A percentile compares a stretch with the other conserved stretches of the same genome.
Evolutionary conservation across 2,329 filamentous ascomycete genomes (phyloP).

Genomic region (Metarhizium guizhouense): DNA sequence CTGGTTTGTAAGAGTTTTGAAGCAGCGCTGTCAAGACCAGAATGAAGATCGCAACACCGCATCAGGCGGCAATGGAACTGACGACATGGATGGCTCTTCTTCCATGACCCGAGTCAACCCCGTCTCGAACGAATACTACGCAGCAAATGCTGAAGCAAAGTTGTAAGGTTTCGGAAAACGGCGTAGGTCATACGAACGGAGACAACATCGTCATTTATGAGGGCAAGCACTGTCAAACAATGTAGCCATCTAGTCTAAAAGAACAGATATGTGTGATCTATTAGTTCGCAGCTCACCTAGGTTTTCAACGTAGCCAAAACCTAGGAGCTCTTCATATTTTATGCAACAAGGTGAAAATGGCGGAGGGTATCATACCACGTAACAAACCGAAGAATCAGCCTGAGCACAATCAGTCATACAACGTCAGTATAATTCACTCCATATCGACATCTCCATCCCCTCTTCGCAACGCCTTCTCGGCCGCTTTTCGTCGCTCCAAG

Average conservation of each 20-base stretch:
- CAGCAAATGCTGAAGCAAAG: background rate
- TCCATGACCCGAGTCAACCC: constrained; percentile 4
- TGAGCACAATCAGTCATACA: background rate
- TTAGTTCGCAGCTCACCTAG: background rate
- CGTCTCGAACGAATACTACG: constrained; percentile 7
- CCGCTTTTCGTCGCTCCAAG: constrained; percentile 42
- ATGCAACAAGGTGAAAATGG: background rate
- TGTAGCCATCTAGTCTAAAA: background rate
- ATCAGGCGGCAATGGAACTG: background rate
- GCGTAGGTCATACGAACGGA: background rate
- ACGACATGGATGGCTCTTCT: background rate
- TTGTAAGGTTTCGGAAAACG: background rate
- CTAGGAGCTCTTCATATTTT: background rate
- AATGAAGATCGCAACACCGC: background rate
- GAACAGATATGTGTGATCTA: background rate
- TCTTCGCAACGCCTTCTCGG: constrained; percentile 25
- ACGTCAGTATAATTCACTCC: constrained; percentile 12
- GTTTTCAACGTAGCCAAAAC: background rate
- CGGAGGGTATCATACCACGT: background rate
- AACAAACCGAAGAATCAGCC: background rate
- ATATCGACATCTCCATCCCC: constrained; percentile 33
- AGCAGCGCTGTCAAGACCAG: constrained; percentile 4
- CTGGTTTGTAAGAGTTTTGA: constrained; percentile 35
- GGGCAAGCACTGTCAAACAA: background rate
- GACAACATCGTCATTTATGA: background rate